A percentile compares a stretch with the other conserved stretches of the same genome.
Evolutionary conservation across 192 early-diverging fungal species (phyloP).

Genomic region (Mortierella antarctica): DNA sequence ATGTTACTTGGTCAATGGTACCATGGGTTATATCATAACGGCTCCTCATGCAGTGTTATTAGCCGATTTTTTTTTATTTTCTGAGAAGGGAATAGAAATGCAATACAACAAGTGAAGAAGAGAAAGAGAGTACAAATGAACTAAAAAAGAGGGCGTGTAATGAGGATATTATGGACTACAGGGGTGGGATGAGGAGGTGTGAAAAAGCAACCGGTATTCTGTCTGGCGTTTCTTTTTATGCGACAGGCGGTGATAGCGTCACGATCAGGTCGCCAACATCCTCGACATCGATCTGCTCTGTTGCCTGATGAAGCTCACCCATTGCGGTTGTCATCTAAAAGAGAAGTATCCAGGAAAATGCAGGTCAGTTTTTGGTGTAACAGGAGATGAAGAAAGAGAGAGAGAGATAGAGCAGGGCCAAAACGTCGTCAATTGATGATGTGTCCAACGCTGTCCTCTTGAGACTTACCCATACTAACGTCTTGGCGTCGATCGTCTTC

Average conservation of each 20-base stretch:
- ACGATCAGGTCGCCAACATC: slow-evolving; percentile 54
- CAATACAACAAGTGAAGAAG: not conserved
- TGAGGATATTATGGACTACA: not conserved
- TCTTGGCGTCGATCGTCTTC: slow-evolving; percentile 48
- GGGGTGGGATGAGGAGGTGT: not conserved
- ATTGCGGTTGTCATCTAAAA: slow-evolving; percentile 48
- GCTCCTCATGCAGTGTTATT: no score
- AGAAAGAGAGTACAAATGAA: slow-evolving; percentile 5
- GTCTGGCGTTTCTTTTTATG: not conserved
- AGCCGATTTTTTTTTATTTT: no score
- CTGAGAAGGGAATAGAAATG: not conserved
- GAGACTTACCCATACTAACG: slow-evolving; percentile 46
- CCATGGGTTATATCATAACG: no score
- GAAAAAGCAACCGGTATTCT: not conserved
- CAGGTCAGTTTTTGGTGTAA: not conserved
- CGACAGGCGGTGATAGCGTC: slow-evolving; percentile 35
- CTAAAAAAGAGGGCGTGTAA: not conserved
- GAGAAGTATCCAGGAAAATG: not conserved
- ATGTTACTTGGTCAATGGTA: no score
- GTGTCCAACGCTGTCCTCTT: not conserved
- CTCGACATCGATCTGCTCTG: slow-evolving; percentile 50
- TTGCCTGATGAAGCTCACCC: slow-evolving; percentile 51
- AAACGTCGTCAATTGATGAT: slow-evolving; percentile 6
- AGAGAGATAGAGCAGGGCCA: not conserved
- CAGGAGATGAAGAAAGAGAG: not conserved